Evolutionary conservation across 495 filamentous ascomycete genomes (phyloP).

Genomic region (Penicillium soppii): DNA sequence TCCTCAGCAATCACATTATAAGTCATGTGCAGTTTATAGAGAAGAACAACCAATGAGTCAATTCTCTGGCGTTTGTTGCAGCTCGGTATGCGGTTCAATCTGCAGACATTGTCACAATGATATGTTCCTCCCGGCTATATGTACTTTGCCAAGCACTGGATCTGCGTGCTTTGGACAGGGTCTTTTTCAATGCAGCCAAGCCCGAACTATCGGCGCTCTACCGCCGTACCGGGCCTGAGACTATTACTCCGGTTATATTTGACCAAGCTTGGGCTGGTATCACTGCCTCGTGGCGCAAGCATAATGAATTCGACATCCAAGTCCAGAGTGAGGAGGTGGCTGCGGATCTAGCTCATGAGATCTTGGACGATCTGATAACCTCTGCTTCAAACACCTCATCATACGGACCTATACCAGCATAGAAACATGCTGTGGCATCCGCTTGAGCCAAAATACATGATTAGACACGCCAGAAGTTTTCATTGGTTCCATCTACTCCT

Average conservation of each 20-base stretch:
- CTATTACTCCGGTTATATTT: too few relatives aligned
- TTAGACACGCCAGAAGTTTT: not conserved
- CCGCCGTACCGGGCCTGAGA: too few relatives aligned
- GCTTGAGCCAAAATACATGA: not conserved
- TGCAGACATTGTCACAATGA: constrained; percentile 53
- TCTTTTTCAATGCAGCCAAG: too few relatives aligned
- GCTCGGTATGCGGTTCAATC: constrained; percentile 55
- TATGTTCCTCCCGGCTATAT: constrained; percentile 52
- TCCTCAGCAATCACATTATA: constrained; percentile 49
- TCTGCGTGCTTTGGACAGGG: constrained; percentile 21
- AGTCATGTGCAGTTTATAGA: constrained; percentile 53
- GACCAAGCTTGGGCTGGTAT: not conserved
- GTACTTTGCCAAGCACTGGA: constrained; percentile 48
- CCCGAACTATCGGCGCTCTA: too few relatives aligned
- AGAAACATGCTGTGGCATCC: not conserved
- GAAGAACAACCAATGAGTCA: constrained; percentile 57
- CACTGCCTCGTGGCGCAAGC: not conserved
- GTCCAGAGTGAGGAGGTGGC: not conserved
- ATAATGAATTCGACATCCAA: not conserved
- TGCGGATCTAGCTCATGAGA: not conserved
- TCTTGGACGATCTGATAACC: not conserved
- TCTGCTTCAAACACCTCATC: not conserved
- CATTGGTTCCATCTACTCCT: not conserved
- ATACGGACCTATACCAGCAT: not conserved
- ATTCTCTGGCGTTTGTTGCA: constrained; percentile 56